phyloP scores from a whole-genome alignment of 805 yeast species.

The Ogataea trehalophila region DNA sequence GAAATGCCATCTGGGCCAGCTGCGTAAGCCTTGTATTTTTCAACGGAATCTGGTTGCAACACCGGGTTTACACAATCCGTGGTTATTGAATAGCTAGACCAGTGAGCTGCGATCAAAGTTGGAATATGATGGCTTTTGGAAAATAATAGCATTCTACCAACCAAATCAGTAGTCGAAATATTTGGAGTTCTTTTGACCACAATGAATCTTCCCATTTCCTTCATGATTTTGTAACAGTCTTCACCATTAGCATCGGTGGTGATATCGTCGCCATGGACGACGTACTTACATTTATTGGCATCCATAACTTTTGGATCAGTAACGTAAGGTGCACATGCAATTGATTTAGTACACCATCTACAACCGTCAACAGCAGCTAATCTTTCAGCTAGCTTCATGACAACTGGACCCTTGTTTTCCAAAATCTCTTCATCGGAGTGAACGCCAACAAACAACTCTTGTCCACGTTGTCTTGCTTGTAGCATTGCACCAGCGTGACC shows the following conservation, averaged over 20 bases:
- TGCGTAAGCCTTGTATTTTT: constrained; percentile 51
- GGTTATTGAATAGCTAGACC: constrained; percentile 6
- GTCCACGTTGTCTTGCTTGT: constrained; percentile 84
- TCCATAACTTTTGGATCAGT: constrained; percentile 83
- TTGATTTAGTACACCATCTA: constrained; percentile 75
- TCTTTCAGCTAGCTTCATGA: constrained; percentile 80
- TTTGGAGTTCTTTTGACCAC: constrained; percentile 94
- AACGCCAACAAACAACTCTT: constrained; percentile 76
- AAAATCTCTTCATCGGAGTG: constrained; percentile 87
- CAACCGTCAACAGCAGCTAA: constrained; percentile 83
- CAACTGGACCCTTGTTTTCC: constrained; percentile 87
- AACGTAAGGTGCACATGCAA: constrained; percentile 86
- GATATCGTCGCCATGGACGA: constrained; percentile 98
- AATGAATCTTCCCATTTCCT: constrained; percentile 77
- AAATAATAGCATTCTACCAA: constrained; percentile 74
- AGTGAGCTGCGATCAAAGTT: constrained; percentile 27
- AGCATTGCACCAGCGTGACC: constrained; percentile 93
- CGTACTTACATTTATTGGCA: constrained; percentile 69
- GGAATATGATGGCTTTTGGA: constrained; percentile 54
- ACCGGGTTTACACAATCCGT: constrained; percentile 12
- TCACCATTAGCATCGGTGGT: constrained; percentile 95
- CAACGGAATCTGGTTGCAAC: constrained; percentile 32
- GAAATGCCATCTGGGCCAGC: constrained; percentile 55
- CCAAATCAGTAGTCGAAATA: constrained; percentile 91
- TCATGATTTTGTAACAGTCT: constrained; percentile 83